phyloP scores from a whole-genome alignment of 2,329 filamentous ascomycete genomes.

The Huntiella abstrusa region DNA sequence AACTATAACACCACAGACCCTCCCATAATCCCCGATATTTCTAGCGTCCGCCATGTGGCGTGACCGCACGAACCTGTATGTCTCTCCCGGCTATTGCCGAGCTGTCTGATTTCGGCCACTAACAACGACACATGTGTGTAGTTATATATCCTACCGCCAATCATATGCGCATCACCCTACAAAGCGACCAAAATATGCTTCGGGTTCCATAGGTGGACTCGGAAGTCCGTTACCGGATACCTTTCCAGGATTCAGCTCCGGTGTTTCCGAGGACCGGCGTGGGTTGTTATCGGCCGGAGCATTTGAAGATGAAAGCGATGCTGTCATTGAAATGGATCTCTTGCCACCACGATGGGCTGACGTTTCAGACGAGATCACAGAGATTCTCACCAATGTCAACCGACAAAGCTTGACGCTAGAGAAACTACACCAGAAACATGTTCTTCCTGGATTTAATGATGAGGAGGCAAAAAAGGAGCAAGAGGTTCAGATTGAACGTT shows the following conservation, averaged over 20 bases:
- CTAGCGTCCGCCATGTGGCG: slow-evolving; percentile 71
- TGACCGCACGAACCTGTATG: slow-evolving; percentile 95
- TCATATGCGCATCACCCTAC: slow-evolving; percentile 90
- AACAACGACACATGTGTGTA: slow-evolving; percentile 20
- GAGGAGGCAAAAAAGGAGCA: slow-evolving; percentile 75
- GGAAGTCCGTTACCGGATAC: slow-evolving; percentile 41
- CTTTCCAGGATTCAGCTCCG: slow-evolving; percentile 30
- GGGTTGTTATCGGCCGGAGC: slow-evolving; percentile 68
- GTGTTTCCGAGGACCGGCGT: slow-evolving; percentile 35
- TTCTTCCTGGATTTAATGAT: slow-evolving; percentile 90
- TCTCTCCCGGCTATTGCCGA: slow-evolving; percentile 1
- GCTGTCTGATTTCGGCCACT: no score
- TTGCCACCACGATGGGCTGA: slow-evolving; percentile 92
- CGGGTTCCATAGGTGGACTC: slow-evolving; percentile 22
- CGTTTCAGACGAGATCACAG: slow-evolving; percentile 79
- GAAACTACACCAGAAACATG: slow-evolving; percentile 89
- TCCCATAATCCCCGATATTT: background rate
- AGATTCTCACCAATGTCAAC: slow-evolving; percentile 61
- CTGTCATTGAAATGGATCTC: slow-evolving; percentile 95
- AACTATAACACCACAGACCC: background rate
- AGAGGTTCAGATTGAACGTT: slow-evolving; percentile 71
- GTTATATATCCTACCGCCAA: slow-evolving; percentile 97
- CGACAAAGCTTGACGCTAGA: slow-evolving; percentile 71
- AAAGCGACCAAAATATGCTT: slow-evolving; percentile 57
- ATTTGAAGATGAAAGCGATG: slow-evolving; percentile 74